Evolutionary conservation across 352 stramenopile species (phyloP), one percentile per base, ranked within the genome.

Genomic region (Phytopythium ostracodes): DNA sequence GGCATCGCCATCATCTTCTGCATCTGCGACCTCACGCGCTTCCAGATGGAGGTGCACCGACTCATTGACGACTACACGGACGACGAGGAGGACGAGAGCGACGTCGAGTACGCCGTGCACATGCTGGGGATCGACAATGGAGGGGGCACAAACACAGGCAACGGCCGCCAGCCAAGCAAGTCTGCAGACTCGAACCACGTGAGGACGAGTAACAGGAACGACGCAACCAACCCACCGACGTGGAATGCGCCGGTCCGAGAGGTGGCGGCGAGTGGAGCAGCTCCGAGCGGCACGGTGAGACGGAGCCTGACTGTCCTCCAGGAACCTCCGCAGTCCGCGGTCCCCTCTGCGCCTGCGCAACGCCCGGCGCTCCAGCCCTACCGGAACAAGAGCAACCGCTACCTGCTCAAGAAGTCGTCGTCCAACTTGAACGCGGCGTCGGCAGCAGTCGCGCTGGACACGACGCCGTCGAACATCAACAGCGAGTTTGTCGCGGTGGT

Each of bases 1-100:
- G 71, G 82, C 58, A 79, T 92, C 29, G 82, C 79, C 1, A 77
- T 82, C n/a, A 67, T 91, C 56, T 92, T 92, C 44, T 85, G 66
- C 17, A 52, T 89, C 9, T 73, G 77, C n/a, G 84, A 92, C 66
- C 35, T 92, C 2, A 74, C 73, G 31, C 84, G 84, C 52, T 91
- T 89, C 62, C 61, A 91, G 43, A 88, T 92, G 71, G 84, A 92
- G 55, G 74, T 91, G 72, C 75, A 82, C 36, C 52, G 75, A 7
- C 68, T 92, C 36, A 88, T 88, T 17, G 79, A 91, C 4, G 74
- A 81, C 31, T 77, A 87, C 24, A 82, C 87, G 50, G 79, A 91
- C 12, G 72, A 83, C 29, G 71, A 83, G 31, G 29, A 55, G 25
- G 60, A 52, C 14, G 56, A 59, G 33, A 72, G 81, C 27, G 66